A percentile compares a stretch with the other conserved stretches of the same genome.
phyloP scores from a whole-genome alignment of 352 stramenopile species.

The Globisporangium apiculatum region DNA sequence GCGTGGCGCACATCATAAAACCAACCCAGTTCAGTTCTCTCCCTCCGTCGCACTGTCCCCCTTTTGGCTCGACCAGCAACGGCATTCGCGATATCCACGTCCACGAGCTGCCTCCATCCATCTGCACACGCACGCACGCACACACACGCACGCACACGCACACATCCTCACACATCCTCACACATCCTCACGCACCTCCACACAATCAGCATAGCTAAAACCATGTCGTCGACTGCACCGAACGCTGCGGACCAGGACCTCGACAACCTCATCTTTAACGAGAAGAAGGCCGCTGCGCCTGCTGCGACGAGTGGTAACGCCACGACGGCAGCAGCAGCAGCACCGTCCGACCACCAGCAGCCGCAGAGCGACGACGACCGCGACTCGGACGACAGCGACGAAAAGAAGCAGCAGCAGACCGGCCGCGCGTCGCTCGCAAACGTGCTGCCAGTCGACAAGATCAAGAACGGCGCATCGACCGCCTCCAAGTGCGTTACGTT shows the following conservation, averaged over 20 bases:
- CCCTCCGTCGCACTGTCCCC: too few relatives aligned
- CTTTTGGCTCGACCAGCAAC: too few relatives aligned
- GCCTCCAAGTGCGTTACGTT: slow-evolving; percentile 54
- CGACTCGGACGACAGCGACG: slow-evolving; percentile 36
- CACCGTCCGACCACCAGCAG: slow-evolving; percentile 14
- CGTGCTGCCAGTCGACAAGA: slow-evolving; percentile 79
- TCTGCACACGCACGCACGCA: too few relatives aligned
- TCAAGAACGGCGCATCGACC: slow-evolving; percentile 83
- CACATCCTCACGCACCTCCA: neutral
- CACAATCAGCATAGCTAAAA: too few relatives aligned
- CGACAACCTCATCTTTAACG: slow-evolving; percentile 82
- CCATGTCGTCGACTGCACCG: slow-evolving; percentile 8
- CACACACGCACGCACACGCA: too few relatives aligned
- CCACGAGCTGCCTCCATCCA: too few relatives aligned
- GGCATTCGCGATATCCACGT: too few relatives aligned
- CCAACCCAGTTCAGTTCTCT: too few relatives aligned
- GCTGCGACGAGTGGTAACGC: slow-evolving; percentile 19
- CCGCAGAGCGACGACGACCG: slow-evolving; percentile 19
- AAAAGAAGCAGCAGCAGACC: slow-evolving; percentile 34
- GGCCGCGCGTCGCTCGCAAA: slow-evolving; percentile 60
- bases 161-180: too few relatives aligned
- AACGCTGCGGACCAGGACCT: slow-evolving; percentile 55
- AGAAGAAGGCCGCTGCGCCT: slow-evolving; percentile 41
- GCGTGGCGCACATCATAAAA: too few relatives aligned
- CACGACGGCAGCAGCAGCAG: slow-evolving; percentile 8